These are phyloP conservation scores for Fusarium musae DNA, from an alignment of 2,329 filamentous ascomycete species.

Conservation along the genomic window DNA sequence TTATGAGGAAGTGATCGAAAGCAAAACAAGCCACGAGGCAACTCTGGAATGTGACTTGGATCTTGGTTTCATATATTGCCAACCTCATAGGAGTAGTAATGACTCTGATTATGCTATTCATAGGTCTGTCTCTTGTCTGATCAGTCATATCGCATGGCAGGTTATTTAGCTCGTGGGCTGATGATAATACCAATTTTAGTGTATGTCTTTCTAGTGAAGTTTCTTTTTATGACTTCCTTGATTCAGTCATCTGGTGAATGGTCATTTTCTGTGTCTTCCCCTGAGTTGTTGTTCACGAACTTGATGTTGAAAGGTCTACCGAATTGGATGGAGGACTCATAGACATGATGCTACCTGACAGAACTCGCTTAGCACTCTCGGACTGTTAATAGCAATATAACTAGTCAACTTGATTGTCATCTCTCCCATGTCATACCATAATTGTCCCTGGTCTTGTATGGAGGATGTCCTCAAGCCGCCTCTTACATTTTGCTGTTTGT, in stretches of 20 bases:
- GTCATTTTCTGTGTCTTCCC: neutral
- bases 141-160: neutral
- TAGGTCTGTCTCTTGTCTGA: neutral
- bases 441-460: neutral
- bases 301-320: neutral
- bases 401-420: neutral
- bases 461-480: neutral
- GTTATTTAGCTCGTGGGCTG: neutral
- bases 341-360: neutral
- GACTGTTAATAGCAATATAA: neutral
- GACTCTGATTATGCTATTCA: neutral
- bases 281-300: neutral
- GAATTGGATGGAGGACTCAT: neutral
- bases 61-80: neutral
- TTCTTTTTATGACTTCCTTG: neutral
- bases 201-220: neutral
- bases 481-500: neutral
- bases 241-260: neutral
- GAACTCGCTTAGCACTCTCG: neutral
- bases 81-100: neutral
- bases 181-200: neutral
- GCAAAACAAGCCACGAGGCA: slow-evolving; percentile 4
- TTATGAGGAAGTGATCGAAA: neutral
- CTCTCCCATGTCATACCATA: neutral
- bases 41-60: slow-evolving; percentile 12